These are phyloP conservation scores for Trifolium subterraneum DNA, from an alignment of 306 rosid genomes.

Conservation along the genomic window DNA sequence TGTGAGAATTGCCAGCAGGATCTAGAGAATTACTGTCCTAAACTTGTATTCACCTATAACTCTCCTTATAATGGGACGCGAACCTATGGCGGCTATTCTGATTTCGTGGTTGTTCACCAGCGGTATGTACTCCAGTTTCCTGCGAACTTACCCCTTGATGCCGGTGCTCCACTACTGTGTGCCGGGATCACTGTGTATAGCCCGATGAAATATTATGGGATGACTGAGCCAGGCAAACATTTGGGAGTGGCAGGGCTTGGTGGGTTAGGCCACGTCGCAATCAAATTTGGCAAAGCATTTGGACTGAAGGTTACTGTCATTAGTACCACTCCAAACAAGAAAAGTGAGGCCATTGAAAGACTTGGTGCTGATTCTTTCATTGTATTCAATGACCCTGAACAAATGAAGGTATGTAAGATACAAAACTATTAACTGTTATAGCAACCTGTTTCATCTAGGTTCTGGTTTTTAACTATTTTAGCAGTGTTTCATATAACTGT, in stretches of 20 bases:
- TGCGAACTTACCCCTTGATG: conserved; percentile 73
- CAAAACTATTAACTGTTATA: neutral
- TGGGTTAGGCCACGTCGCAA: conserved; percentile 92
- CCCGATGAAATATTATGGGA: conserved; percentile 90
- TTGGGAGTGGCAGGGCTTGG: conserved; percentile 97
- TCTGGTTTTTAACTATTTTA: conserved; percentile 27
- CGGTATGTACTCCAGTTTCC: conserved; percentile 72
- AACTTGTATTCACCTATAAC: conserved; percentile 62
- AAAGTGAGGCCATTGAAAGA: conserved; percentile 64
- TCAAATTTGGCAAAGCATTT: conserved; percentile 85
- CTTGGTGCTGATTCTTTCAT: conserved; percentile 92
- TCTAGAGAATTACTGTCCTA: conserved; percentile 81
- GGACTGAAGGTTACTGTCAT: conserved; percentile 96
- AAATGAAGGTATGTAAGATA: conserved; percentile 58
- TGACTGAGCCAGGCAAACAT: conserved; percentile 87
- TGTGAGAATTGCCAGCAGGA: conserved; percentile 81
- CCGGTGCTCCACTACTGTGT: conserved; percentile 89
- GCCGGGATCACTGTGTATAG: conserved; percentile 93
- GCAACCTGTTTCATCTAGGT: conserved; percentile 12
- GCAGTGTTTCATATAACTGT: neutral
- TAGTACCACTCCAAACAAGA: conserved; percentile 70
- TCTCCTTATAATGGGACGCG: conserved; percentile 57
- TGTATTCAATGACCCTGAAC: conserved; percentile 63
- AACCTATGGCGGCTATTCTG: conserved; percentile 87
- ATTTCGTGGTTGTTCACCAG: conserved; percentile 74